Evolutionary conservation across 2,329 filamentous ascomycete genomes (phyloP), one percentile per base, ranked within the genome.

Genomic region (Alternaria consortialis): DNA sequence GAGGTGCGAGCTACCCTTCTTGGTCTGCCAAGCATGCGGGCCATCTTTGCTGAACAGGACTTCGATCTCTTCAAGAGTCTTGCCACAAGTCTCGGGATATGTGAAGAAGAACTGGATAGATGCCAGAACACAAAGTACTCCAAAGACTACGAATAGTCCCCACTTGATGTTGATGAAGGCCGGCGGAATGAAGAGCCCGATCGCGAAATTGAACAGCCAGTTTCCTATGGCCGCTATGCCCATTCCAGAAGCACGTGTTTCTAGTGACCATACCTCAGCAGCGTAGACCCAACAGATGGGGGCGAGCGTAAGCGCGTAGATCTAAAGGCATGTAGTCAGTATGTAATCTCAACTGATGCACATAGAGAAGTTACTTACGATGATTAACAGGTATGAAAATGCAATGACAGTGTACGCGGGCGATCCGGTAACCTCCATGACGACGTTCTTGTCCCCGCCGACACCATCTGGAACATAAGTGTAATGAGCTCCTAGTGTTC

Each of bases 21-120:
- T 69, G 3, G 78, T 81, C 74, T 83, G 85, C 88, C 88, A 90
- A 4, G 88, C 85, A 2, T 84, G 85, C 2, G 82, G 73, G 0
- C 85, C 86, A 3, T 74, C 72, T 43, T 80, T 83, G 23, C 58
- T 58, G 73, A 94, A 94, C 63, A 93, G 88, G 9, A 87, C 86
- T 64, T 91, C 90, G 77, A 93, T 89, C 72, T 94, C 90, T 74
- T 94, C 91, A 1, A 94, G 85, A 0, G 90, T 90, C 78, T 88
- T 91, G 9, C 90, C 90, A 40, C 88, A 86, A 0, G 90, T 93
- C 79, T 92, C 86, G 0, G 89, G 90, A 66, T 87, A 88, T 20
- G 84, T 34, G 64, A 93, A 82, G 74, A 87, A 86, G 73, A 91
- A 87, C 73, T 93, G 90, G 53, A 92, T 75, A 37, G 88, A 87